Evolutionary conservation across 306 rosid species (phyloP).

Genomic region (Fragaria iinumae): DNA sequence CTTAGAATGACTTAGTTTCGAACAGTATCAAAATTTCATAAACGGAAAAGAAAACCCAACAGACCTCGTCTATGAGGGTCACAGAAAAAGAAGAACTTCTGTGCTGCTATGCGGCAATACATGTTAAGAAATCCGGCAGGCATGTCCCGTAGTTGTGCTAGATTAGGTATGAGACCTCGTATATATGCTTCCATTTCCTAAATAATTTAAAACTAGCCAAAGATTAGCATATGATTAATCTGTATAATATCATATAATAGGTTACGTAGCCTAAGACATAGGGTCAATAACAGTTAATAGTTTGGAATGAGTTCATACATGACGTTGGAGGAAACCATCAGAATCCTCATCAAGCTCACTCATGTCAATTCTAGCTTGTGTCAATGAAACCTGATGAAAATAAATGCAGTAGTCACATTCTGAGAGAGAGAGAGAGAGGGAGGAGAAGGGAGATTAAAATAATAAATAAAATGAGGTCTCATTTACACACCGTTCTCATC

Average conservation of each 20-base stretch:
- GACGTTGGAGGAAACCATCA: constrained; percentile 93
- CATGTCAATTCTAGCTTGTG: constrained; percentile 98
- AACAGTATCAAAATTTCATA: not conserved
- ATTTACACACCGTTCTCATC: constrained; percentile 84
- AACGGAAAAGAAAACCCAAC: constrained; percentile 13
- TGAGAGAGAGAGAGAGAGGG: not conserved
- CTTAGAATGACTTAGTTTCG: not conserved
- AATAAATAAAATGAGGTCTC: not conserved
- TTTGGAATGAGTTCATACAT: constrained; percentile 50
- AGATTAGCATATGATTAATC: not conserved
- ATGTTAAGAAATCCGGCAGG: constrained; percentile 61
- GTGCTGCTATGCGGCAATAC: constrained; percentile 97
- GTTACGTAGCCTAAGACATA: not conserved
- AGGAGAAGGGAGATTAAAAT: not conserved
- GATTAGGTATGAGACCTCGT: constrained; percentile 93
- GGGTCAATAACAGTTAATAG: constrained; percentile 15
- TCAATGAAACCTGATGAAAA: constrained; percentile 86
- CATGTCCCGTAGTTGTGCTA: constrained; percentile 93
- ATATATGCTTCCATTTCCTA: constrained; percentile 97
- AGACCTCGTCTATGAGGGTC: constrained; percentile 98
- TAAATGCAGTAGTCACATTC: constrained; percentile 7
- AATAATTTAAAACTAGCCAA: constrained; percentile 9
- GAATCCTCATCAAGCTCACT: constrained; percentile 99
- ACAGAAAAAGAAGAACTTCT: constrained; percentile 95
- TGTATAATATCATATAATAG: not conserved